Conservation (phyloP, 2,329 filamentous ascomycete species). For the Cyphellophora attinorum region DNA sequence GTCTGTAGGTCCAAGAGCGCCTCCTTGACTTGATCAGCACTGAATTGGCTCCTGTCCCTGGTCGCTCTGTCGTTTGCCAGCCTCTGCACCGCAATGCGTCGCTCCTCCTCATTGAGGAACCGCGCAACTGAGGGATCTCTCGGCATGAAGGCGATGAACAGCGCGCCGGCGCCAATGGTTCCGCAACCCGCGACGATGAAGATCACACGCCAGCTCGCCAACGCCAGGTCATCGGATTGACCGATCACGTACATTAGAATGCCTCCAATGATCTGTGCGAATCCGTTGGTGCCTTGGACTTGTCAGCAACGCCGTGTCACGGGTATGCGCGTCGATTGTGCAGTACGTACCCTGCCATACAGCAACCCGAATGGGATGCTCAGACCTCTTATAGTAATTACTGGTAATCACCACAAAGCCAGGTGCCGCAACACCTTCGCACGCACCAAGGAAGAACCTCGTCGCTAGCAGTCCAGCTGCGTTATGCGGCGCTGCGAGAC, state of each 20-base stretch:
- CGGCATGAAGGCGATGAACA: background rate
- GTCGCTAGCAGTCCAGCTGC: slow-evolving; percentile 29
- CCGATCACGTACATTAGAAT: slow-evolving; percentile 1
- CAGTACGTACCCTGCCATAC: slow-evolving; percentile 24
- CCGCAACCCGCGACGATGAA: background rate
- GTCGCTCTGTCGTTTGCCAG: slow-evolving; percentile 44
- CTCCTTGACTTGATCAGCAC: slow-evolving; percentile 37
- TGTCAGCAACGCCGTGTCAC: too few relatives aligned
- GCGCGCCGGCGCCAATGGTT: background rate
- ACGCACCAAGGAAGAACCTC: slow-evolving; percentile 32
- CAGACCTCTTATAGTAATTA: slow-evolving; percentile 28
- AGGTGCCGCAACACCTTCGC: slow-evolving; percentile 27
- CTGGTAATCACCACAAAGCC: slow-evolving; percentile 23
- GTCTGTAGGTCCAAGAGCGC: slow-evolving; percentile 24
- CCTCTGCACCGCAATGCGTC: slow-evolving; percentile 44
- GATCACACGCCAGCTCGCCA: background rate
- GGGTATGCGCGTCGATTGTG: too few relatives aligned
- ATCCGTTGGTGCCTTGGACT: background rate
- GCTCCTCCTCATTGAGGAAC: slow-evolving; percentile 34
- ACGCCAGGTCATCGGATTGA: background rate
- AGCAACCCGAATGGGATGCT: slow-evolving; percentile 24
- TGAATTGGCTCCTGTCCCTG: slow-evolving; percentile 45
- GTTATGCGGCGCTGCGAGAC: slow-evolving; percentile 31
- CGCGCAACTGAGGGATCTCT: background rate
- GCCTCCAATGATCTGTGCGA: background rate